Conservation (phyloP, 106 monocot species). For the Dendrobium officinale region DNA sequence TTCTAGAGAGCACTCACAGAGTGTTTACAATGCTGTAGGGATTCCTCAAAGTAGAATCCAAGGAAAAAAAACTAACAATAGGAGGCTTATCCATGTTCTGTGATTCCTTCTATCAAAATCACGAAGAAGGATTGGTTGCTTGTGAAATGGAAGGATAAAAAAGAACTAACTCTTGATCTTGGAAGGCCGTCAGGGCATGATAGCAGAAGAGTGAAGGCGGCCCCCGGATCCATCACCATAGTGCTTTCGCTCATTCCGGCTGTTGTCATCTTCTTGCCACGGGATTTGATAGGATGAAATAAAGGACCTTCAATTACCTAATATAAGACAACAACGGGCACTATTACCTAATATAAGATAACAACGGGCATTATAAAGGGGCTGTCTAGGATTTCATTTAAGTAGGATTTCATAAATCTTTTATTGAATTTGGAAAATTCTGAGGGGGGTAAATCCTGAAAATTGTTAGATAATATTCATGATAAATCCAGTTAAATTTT, state of each 20-base stretch:
- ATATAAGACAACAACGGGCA: no score
- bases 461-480: no score
- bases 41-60: not conserved
- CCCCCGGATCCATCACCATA: slow-evolving; percentile 13
- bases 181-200: slow-evolving; percentile 19
- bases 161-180: slow-evolving; percentile 11
- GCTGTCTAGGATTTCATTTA: no score
- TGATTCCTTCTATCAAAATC: not conserved
- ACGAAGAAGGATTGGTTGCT: not conserved
- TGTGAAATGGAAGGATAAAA: not conserved
- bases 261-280: not conserved
- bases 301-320: no score
- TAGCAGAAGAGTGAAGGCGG: slow-evolving; percentile 20
- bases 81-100: not conserved
- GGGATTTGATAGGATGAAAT: no score
- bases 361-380: no score
- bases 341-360: no score
- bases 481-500: no score
- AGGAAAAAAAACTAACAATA: not conserved
- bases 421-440: no score
- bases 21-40: not conserved
- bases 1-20: not conserved
- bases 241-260: not conserved
- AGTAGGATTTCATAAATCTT: no score
- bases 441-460: no score